Evolutionary conservation across 495 filamentous ascomycete genomes (phyloP), one percentile per base, ranked within the genome.

Genomic region (Umbilicaria muhlenbergii): DNA sequence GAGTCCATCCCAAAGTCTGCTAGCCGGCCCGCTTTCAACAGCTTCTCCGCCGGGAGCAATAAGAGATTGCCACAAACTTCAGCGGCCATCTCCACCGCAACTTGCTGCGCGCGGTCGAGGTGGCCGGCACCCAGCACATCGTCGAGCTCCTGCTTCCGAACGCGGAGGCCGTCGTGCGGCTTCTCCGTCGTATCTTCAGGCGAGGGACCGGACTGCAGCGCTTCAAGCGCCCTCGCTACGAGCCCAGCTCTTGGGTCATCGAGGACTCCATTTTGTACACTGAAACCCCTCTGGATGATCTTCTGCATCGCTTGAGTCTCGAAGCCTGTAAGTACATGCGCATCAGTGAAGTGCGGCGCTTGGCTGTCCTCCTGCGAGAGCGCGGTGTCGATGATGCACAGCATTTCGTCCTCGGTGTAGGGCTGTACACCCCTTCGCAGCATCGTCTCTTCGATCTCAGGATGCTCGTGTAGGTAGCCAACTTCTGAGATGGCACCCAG

Each of bases 1-100:
- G 57, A 63, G 45, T 73, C 68, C 11, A 71, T 38, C n/a, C 67
- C 67, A 39, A 63, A 69, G 11, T 38, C 41, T 1, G 54, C 58
- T 24, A 71, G 46, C 0, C 57, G 60, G 36, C 62, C 54, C 13
- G 58, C 62, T 12, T 46, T 32, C 5, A 41, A 13, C 12, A 46
- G 40, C 1, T 33, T 32, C 12, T 46, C 37, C 15, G 40, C 32
- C 21, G 37, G 12, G 14, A 17, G 38, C 37, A 46, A 39, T 2
- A 46, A n/a, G 17, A 46, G 17, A 11, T 14, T 41, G 6, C 10
- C 6, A 10, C 3, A 14, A 7, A 21, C 39, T 24, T 21, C 17
- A 11, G 17, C 14, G 7, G 14, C 16, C 39, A 14, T 18, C n/a
- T 18, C 24, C 39, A 32, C 39, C 39, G 14, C 10, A 21, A 19